Evolutionary conservation across 257 asterid species (phyloP), one percentile per base, ranked within the genome.

Genomic region (Ilex asprella): DNA sequence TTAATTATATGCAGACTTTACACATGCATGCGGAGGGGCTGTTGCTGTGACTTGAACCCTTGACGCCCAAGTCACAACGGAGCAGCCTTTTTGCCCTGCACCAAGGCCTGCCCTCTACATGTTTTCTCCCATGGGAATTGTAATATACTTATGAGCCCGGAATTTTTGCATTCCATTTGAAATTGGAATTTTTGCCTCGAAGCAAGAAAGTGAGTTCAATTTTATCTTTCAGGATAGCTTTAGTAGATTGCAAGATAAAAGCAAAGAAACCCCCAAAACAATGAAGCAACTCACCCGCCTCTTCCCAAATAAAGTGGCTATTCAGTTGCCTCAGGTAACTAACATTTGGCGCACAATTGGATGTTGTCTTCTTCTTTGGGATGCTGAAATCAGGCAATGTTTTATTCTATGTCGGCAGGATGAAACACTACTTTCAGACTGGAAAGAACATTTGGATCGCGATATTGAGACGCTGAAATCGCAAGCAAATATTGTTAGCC

Each of bases 241-340:
- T 70, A 86, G 96, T 72, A 78, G 87, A 67, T 58, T 88, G 76
- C 89, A 82, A n/a, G 98, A 88, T 64, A 84, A 84, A 75, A 81
- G 69, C 79, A 91, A 91, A 77, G 96, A 91, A 79, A 82, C 84
- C 52, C 88, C 95, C 53, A 91, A 91, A 81, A 76, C 86, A 63
- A 66, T 78, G 85, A 88, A 88, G 85, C 95, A 84, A 74, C 87
- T 91, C 65, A 76, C 74, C 65, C 95, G 95, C 14, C 91, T 91
- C 73, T 91, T 91, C 67, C 98, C 95, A 21, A 91, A 91, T 82
- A 91, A 88, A 91, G 90, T 91, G 58, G 70, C 85, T 56, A 81
- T 91, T 72, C 96, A 86, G 79, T 77, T 81, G 66, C 98, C 98
- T 56, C 98, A 88, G 95, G 97, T 90, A 76, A 76, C 70, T 12